Evolutionary conservation across 352 stramenopile genomes (phyloP).

Genomic region (Globisporangium solare): DNA sequence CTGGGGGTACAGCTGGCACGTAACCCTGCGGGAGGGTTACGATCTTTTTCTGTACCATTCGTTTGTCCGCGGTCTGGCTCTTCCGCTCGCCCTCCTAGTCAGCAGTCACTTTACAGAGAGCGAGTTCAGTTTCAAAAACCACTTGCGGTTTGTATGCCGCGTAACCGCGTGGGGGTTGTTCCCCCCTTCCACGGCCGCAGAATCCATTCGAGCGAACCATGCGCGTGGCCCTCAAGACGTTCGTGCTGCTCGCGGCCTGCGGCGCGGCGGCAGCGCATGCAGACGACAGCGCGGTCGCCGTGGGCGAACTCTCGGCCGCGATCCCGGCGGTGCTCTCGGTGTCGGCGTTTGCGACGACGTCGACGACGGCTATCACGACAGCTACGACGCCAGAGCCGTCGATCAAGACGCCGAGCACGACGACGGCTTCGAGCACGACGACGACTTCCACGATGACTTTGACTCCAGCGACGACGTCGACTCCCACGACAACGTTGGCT

Average conservation of each 20-base stretch:
- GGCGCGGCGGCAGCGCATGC: background rate
- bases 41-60: background rate
- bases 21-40: background rate
- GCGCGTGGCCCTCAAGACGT: constrained; percentile 4
- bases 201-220: constrained; percentile 3
- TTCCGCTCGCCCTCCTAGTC: background rate
- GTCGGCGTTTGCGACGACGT: constrained; percentile 11
- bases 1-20: background rate
- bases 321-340: constrained; percentile 7
- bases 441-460: constrained; percentile 1
- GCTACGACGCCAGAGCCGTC: constrained; percentile 4
- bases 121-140: background rate
- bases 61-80: background rate
- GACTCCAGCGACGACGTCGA: constrained; percentile 7
- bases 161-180: background rate
- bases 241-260: constrained; percentile 6
- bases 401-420: constrained; percentile 5
- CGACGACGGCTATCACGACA: background rate
- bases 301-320: constrained; percentile 7
- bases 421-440: constrained; percentile 4
- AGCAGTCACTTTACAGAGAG: background rate
- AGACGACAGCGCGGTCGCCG: constrained; percentile 1
- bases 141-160: too few species aligned
- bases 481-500: background rate
- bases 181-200: background rate